Conservation (phyloP, 2,329 filamentous ascomycete genomes). For the Scedosporium boydii region DNA sequence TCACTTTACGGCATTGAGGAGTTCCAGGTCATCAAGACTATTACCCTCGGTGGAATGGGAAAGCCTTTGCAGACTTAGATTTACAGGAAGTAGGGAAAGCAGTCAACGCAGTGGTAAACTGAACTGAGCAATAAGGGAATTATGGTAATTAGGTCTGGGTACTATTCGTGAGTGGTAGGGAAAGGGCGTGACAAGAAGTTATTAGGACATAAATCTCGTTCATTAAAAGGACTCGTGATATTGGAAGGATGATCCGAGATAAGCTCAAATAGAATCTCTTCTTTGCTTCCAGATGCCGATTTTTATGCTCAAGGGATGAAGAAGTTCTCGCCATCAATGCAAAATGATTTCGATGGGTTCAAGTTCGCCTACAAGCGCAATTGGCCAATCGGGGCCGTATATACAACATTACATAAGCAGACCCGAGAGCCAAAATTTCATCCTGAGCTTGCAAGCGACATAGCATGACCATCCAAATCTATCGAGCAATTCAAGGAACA, state of each 20-base stretch:
- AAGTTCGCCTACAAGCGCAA: not conserved
- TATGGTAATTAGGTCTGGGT: conserved; percentile 2
- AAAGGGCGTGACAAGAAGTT: too few relatives aligned
- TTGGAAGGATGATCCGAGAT: too few relatives aligned
- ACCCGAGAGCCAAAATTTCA: not conserved
- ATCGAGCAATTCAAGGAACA: not conserved
- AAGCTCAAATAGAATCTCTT: not conserved
- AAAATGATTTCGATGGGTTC: not conserved
- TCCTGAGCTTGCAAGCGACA: not conserved
- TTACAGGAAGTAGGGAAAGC: not conserved
- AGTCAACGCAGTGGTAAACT: too few relatives aligned
- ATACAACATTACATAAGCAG: not conserved
- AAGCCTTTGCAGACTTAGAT: conserved; percentile 39
- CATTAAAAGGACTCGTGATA: too few relatives aligned
- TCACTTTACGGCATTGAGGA: conserved; percentile 69
- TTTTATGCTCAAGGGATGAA: too few relatives aligned
- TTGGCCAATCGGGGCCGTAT: not conserved
- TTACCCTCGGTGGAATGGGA: conserved; percentile 43
- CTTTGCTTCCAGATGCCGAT: too few relatives aligned
- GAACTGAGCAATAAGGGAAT: too few relatives aligned
- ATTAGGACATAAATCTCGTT: too few relatives aligned
- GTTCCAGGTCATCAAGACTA: conserved; percentile 64
- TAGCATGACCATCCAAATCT: not conserved
- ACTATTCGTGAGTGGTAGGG: not conserved
- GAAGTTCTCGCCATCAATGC: not conserved